Conservation (phyloP, 768 basidiomycete species). For the Boletus rubescentipes region DNA sequence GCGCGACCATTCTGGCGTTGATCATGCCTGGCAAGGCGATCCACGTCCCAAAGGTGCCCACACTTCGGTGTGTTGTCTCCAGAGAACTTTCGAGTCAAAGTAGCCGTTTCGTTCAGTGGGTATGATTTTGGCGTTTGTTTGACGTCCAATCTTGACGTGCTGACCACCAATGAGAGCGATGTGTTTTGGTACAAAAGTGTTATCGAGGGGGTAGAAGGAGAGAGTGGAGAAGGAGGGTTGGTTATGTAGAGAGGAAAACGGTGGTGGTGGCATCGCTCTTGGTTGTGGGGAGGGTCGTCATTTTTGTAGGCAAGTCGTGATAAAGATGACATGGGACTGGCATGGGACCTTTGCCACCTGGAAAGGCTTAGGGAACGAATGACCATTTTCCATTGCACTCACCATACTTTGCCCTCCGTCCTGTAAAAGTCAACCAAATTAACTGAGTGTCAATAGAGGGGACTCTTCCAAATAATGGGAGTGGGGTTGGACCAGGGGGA, state of each 20-base stretch:
- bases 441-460: neutral
- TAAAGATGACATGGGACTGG: too few species aligned
- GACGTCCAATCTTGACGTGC: constrained; percentile 89
- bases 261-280: constrained; percentile 34
- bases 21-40: constrained; percentile 58
- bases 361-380: too few species aligned
- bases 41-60: constrained; percentile 83
- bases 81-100: constrained; percentile 95
- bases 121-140: constrained; percentile 93
- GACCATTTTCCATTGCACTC: too few species aligned
- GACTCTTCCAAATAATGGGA: neutral
- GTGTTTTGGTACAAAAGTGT: constrained; percentile 93
- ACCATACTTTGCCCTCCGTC: too few species aligned
- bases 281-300: constrained; percentile 17
- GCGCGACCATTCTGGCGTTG: constrained; percentile 57
- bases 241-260: constrained; percentile 31
- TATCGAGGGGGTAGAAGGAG: constrained; percentile 88
- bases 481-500: too few species aligned
- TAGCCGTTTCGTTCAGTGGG: constrained; percentile 93
- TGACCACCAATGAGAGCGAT: constrained; percentile 68
- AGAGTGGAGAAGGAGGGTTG: constrained; percentile 41
- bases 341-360: too few species aligned
- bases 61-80: constrained; percentile 95
- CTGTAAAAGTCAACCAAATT: neutral
- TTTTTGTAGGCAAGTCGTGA: constrained; percentile 14